These are phyloP conservation scores for Phytophthora litchii DNA, from an alignment of 352 stramenopile species.

Conservation along the genomic window DNA sequence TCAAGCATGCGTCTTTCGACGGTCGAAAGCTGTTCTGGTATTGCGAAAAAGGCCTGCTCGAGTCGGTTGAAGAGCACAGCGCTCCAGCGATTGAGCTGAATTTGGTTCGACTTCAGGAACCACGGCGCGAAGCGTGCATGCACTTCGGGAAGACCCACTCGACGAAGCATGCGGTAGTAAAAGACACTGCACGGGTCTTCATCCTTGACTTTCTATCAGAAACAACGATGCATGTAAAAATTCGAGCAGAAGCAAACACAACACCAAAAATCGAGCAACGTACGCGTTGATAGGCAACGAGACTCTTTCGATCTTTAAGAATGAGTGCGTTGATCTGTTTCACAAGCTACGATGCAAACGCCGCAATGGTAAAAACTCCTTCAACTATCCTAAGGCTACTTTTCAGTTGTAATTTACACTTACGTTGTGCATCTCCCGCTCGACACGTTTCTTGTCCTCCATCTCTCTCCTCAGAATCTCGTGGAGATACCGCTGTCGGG, in stretches of 20 bases:
- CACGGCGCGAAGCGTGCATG: constrained; percentile 78
- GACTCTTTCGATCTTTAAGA: constrained; percentile 59
- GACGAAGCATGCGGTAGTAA: constrained; percentile 81
- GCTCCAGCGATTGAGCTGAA: constrained; percentile 73
- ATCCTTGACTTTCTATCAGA: constrained; percentile 56
- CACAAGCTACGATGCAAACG: constrained; percentile 47
- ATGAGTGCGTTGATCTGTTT: constrained; percentile 73
- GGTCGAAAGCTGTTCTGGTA: constrained; percentile 56
- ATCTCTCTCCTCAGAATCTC: constrained; percentile 47
- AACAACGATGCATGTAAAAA: neutral
- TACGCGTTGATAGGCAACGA: constrained; percentile 60
- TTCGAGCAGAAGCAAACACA: neutral
- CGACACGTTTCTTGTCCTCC: constrained; percentile 38
- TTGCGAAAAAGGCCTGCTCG: constrained; percentile 66
- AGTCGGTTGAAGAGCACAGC: constrained; percentile 68
- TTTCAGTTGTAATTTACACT: neutral
- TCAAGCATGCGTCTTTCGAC: constrained; percentile 68
- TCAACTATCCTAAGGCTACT: neutral
- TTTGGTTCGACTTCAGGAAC: constrained; percentile 81
- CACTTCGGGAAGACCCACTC: constrained; percentile 66
- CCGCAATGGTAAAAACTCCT: neutral
- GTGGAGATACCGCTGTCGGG: constrained; percentile 43
- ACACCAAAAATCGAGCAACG: constrained; percentile 4
- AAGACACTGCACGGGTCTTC: constrained; percentile 74
- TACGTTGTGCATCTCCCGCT: constrained; percentile 58